phyloP scores from a whole-genome alignment of 2,329 filamentous ascomycete genomes.

The Trichocomaceae sp. region DNA sequence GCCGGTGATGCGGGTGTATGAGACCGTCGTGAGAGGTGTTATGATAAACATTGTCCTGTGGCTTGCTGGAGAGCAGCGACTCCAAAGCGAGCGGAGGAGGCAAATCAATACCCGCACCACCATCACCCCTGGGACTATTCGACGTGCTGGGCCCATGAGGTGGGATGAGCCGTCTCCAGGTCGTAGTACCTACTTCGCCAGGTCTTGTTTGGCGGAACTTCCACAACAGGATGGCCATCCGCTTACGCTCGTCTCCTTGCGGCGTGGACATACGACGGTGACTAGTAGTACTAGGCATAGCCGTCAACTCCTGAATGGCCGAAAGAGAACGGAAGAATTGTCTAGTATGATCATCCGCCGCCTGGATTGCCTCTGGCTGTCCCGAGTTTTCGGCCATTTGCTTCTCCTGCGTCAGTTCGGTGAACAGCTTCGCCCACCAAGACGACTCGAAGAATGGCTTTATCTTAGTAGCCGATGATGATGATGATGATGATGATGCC shows the following conservation, averaged over 20 bases:
- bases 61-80: constrained; percentile 28
- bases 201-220: constrained; percentile 40
- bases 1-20: constrained; percentile 20
- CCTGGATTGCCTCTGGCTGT: constrained; percentile 23
- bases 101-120: constrained; percentile 27
- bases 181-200: constrained; percentile 37
- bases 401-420: constrained; percentile 35
- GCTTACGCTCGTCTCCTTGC: constrained; percentile 25
- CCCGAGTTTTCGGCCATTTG: constrained; percentile 33
- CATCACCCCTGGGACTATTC: constrained; percentile 30
- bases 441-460: constrained; percentile 39
- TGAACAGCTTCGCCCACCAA: constrained; percentile 42
- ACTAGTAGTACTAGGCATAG: constrained; percentile 23
- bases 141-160: constrained; percentile 30
- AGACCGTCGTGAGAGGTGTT: constrained; percentile 25
- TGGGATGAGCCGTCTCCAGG: constrained; percentile 38
- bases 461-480: constrained; percentile 37
- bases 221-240: constrained; percentile 42
- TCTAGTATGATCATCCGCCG: constrained; percentile 30
- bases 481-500: too few relatives aligned
- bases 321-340: constrained; percentile 37
- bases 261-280: constrained; percentile 22
- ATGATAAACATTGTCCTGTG: constrained; percentile 28
- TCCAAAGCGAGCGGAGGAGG: constrained; percentile 33
- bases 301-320: constrained; percentile 42